Evolutionary conservation across 1,284 basidiomycete species (phyloP).

Genomic region (Cryptococcus deneoformans): DNA sequence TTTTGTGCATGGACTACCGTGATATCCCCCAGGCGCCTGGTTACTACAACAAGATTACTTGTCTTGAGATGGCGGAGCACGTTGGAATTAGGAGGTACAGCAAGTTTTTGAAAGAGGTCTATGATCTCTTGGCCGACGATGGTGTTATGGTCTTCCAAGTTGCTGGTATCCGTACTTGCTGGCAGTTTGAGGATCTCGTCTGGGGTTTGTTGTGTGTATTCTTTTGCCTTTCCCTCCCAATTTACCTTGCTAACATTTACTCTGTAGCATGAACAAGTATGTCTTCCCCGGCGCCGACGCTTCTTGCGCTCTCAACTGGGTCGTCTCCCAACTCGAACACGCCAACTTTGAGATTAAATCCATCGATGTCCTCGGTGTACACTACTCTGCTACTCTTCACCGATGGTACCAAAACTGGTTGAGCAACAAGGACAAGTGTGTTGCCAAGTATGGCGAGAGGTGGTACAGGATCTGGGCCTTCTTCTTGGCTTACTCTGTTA

Average conservation of each 20-base stretch:
- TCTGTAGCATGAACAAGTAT: constrained; percentile 81
- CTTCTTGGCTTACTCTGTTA: constrained; percentile 80
- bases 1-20: constrained; percentile 92
- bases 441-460: constrained; percentile 83
- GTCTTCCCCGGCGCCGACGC: constrained; percentile 98
- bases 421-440: constrained; percentile 80
- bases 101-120: constrained; percentile 85
- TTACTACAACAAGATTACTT: constrained; percentile 91
- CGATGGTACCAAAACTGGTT: constrained; percentile 97
- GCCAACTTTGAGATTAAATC: constrained; percentile 98
- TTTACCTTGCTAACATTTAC: not conserved
- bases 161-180: constrained; percentile 84
- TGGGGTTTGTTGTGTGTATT: constrained; percentile 60
- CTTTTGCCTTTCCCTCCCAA: not conserved
- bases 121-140: constrained; percentile 91
- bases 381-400: constrained; percentile 92
- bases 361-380: constrained; percentile 93
- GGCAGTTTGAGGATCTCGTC: constrained; percentile 98
- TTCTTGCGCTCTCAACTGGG: constrained; percentile 92
- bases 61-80: constrained; percentile 99
- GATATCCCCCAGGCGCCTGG: constrained; percentile 80
- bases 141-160: constrained; percentile 96
- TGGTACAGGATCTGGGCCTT: constrained; percentile 90
- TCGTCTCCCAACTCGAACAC: constrained; percentile 69
- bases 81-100: constrained; percentile 94